Base-by-base conservation (phyloP, 2,329 filamentous ascomycete species). In the Elsinoe arachidis region DNA sequence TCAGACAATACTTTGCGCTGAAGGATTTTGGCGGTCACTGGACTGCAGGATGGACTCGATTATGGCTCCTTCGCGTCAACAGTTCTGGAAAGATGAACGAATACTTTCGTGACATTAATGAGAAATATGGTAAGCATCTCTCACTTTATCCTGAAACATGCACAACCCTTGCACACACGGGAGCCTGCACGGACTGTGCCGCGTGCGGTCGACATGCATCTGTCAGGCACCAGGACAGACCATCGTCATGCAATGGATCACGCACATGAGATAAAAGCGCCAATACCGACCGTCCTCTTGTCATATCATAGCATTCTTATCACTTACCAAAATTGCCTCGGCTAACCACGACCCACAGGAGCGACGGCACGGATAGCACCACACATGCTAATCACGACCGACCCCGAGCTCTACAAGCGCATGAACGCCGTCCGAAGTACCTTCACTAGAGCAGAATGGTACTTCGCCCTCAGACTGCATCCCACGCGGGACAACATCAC, bases 401-500 rank as follows among this genome's bases (percentile, higher is more conserved):
- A 72, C 53, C 66, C 69, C 17, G 69, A 70, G 12, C 63, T 73
- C 7, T 60, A 70, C 53, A 66, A 65, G n/a, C 67, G 67, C 41
- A 72, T 72, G 70, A 72, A 66, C 53, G 70, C 69, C 6, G 69
- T 71, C 19, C 65, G 70, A 6, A 71, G 70, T 15, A 57, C 66
- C 11, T 72, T 69, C 61, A 69, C 66, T 19, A 59, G 70, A 62
- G 66, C 68, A 23, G 65, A 64, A 26, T 72, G 69, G 68, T 72
- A 72, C 61, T 64, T 65, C 4, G 69, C 67, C 0, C 60, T 72
- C 37, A 68, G 71, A 53, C 66, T 73, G 21, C 70, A 73, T 57
- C 71, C 71, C 1, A 69, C 70, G 23, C 66, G 68, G 3, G 71
- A 73, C 59, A 73, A 72, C 61, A 71, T 73, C 61, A 69, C 68